These are phyloP conservation scores for Tylopilus sp. DNA, from an alignment of 768 basidiomycete genomes.

Conservation along the genomic window DNA sequence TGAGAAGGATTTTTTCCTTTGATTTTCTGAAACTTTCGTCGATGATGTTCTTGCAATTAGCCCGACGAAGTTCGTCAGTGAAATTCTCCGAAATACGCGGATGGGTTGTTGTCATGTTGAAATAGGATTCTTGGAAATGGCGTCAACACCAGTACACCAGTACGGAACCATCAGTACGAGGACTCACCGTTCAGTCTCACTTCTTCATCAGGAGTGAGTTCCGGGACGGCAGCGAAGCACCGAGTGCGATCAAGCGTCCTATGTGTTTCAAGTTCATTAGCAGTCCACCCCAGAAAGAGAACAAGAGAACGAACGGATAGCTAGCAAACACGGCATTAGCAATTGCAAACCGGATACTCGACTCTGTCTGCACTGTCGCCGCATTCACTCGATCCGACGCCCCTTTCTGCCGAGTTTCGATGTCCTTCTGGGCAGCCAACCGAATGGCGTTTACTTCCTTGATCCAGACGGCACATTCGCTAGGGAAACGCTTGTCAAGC, in stretches of 20 bases:
- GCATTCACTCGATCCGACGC: slow-evolving; percentile 9
- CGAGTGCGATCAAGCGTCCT: slow-evolving; percentile 20
- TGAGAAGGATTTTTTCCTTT: slow-evolving; percentile 22
- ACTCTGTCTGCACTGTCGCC: slow-evolving; percentile 15
- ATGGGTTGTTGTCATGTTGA: slow-evolving; percentile 12
- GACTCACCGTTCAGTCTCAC: slow-evolving; percentile 10
- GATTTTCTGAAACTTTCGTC: slow-evolving; percentile 22
- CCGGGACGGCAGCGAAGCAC: slow-evolving; percentile 12
- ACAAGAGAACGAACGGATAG: slow-evolving; percentile 17
- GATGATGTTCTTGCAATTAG: slow-evolving; percentile 10
- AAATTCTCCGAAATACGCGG: slow-evolving; percentile 18
- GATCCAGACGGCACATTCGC: slow-evolving; percentile 23
- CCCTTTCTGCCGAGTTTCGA: slow-evolving; percentile 8
- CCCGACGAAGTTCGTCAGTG: slow-evolving; percentile 16
- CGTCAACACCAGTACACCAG: background rate
- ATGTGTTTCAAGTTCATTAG: background rate
- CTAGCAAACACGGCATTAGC: slow-evolving; percentile 27
- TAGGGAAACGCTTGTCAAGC: slow-evolving; percentile 28
- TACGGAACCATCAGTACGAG: background rate
- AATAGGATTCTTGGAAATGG: slow-evolving; percentile 14
- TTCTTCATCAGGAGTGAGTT: slow-evolving; percentile 16
- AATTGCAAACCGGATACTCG: slow-evolving; percentile 21
- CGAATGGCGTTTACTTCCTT: slow-evolving; percentile 13
- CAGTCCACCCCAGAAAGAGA: background rate
- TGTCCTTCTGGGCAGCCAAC: background rate